A percentile compares a stretch with the other conserved stretches of the same genome.
Evolutionary conservation across 176 grass and related monocot genomes (phyloP).

Genomic region (Musa acuminata): DNA sequence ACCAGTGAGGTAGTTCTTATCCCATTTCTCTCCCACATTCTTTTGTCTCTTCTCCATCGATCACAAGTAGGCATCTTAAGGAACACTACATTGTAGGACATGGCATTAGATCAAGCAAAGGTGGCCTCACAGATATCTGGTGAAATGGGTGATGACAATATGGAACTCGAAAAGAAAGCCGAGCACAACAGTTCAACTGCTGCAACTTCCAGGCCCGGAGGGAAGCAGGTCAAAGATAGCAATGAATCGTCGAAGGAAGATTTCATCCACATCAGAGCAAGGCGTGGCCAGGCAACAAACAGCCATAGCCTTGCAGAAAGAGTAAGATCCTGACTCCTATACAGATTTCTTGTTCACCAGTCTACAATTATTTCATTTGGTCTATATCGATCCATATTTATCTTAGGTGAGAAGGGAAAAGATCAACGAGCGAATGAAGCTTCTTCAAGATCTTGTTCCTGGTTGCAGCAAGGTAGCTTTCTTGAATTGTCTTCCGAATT

Average conservation of each 20-base stretch:
- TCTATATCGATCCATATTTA: conserved; percentile 12
- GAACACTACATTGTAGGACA: conserved; percentile 19
- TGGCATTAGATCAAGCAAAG: conserved; percentile 23
- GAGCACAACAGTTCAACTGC: conserved; percentile 45
- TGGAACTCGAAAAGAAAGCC: conserved; percentile 46
- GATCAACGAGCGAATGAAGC: conserved; percentile 76
- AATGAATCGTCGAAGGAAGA: conserved; percentile 38
- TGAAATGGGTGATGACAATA: conserved; percentile 38
- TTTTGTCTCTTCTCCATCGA: neutral
- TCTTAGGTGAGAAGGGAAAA: conserved; percentile 73
- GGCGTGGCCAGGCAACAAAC: conserved; percentile 69
- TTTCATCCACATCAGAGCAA: conserved; percentile 72
- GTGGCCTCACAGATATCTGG: conserved; percentile 22
- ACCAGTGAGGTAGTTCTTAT: conserved; percentile 36
- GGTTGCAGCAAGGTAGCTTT: conserved; percentile 64
- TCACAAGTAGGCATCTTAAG: neutral
- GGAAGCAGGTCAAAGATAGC: conserved; percentile 33
- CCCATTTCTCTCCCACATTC: neutral
- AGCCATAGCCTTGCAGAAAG: conserved; percentile 89
- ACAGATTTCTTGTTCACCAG: neutral
- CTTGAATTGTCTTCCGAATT: neutral
- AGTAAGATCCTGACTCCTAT: conserved; percentile 21
- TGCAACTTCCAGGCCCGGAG: conserved; percentile 19
- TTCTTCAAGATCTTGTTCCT: conserved; percentile 85
- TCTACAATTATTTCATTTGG: neutral